phyloP scores from a whole-genome alignment of 75 land plant species.

The Cupressus sempervirens region DNA sequence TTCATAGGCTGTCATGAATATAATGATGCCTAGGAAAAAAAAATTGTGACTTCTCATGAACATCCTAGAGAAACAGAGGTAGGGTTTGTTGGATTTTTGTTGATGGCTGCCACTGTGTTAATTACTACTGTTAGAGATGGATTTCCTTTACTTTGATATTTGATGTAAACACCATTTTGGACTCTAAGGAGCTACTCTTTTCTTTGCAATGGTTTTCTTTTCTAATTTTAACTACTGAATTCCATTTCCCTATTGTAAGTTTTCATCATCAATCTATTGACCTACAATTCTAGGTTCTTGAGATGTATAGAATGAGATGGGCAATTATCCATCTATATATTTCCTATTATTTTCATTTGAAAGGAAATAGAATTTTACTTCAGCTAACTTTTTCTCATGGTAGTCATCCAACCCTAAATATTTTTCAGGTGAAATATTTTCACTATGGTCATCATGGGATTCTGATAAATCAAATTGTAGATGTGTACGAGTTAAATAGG shows the following conservation, averaged over 20 bases:
- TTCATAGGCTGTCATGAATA: no score
- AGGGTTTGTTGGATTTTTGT: no score
- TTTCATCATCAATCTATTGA: background rate
- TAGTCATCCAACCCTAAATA: background rate
- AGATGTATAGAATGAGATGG: background rate
- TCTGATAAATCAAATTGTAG: slow-evolving; percentile 3
- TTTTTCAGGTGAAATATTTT: slow-evolving; percentile 5
- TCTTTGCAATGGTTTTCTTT: background rate
- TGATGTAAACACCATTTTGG: no score
- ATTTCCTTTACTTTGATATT: no score
- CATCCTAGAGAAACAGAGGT: no score
- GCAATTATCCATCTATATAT: background rate
- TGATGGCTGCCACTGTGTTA: no score
- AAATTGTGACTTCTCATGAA: no score
- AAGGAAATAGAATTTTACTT: slow-evolving; percentile 2
- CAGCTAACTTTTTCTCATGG: background rate
- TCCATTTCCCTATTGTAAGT: background rate
- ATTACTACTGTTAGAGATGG: no score
- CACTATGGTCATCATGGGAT: slow-evolving; percentile 10
- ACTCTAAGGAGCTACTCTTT: no score
- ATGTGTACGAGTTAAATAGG: slow-evolving; percentile 1
- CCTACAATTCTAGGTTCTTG: background rate
- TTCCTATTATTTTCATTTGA: slow-evolving; percentile 3
- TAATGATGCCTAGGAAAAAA: no score
- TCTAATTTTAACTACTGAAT: background rate